phyloP scores from a whole-genome alignment of 2,329 filamentous ascomycete genomes.

The Pseudogymnoascus sp. region DNA sequence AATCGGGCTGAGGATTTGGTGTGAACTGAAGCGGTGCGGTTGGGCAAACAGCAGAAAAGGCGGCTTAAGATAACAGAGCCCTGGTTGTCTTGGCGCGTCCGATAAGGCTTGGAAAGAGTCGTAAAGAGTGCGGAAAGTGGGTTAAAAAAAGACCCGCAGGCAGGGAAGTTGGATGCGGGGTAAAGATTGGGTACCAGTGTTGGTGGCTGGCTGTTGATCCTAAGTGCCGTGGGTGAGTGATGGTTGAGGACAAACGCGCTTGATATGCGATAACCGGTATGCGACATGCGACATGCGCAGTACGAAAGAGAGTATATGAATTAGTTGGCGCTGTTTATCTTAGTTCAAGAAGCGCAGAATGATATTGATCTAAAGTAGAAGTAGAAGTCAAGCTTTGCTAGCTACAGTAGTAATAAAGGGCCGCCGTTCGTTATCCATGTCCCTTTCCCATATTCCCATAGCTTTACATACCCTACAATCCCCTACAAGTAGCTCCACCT shows the following conservation, averaged over 20 bases:
- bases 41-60: conserved; percentile 7
- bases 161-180: background rate
- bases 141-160: background rate
- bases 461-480: background rate
- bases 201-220: background rate
- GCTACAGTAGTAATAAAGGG: no score
- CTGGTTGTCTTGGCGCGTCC: conserved; percentile 3
- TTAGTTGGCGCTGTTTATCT: background rate
- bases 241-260: background rate
- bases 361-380: background rate
- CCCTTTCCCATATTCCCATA: background rate
- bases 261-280: background rate
- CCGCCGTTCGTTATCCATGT: background rate
- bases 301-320: background rate
- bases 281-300: background rate
- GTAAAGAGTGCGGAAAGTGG: background rate
- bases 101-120: background rate
- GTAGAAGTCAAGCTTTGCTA: background rate
- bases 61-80: conserved; percentile 6
- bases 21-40: conserved; percentile 3
- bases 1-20: conserved; percentile 2
- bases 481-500: background rate
- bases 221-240: background rate
- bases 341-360: background rate
- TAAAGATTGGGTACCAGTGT: background rate